Percentiles rank a stretch among this genome's conserved stretches.
Evolutionary conservation across 805 yeast species (phyloP).

Genomic region (Suhomyces canberraensis): DNA sequence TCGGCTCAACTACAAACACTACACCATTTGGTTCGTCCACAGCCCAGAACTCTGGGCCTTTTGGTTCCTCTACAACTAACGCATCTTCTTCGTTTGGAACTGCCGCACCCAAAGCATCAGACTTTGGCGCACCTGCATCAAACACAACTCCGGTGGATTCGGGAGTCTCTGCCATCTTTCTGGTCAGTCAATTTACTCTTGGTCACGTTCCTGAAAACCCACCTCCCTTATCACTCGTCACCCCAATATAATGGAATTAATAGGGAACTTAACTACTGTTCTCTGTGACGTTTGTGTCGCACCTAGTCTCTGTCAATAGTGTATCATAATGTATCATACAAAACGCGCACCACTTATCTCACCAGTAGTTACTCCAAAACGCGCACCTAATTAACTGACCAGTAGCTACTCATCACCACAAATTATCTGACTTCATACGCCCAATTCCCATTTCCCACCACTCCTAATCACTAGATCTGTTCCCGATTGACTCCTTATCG

Average conservation of each 20-base stretch:
- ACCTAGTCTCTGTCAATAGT: too few relatives aligned
- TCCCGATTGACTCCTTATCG: too few relatives aligned
- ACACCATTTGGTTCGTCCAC: conserved; percentile 13
- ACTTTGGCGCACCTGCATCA: conserved; percentile 1
- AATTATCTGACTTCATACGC: too few relatives aligned
- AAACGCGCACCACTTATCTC: too few relatives aligned
- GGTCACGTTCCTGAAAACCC: conserved; percentile 71
- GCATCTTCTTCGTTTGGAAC: conserved; percentile 10
- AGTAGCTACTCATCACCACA: too few relatives aligned
- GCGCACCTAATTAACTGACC: too few relatives aligned
- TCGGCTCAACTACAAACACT: conserved; percentile 9
- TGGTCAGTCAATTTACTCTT: conserved; percentile 44
- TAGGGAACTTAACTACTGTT: too few relatives aligned
- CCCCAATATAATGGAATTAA: neutral
- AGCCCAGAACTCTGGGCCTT: conserved; percentile 11
- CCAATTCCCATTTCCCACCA: too few relatives aligned
- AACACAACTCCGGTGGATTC: neutral
- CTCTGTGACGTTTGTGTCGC: too few relatives aligned
- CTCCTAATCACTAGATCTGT: too few relatives aligned
- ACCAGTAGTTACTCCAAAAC: too few relatives aligned
- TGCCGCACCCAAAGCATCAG: conserved; percentile 2
- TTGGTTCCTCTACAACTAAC: conserved; percentile 6
- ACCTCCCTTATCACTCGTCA: conserved; percentile 52
- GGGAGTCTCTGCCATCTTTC: conserved; percentile 36
- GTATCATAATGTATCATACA: too few relatives aligned